These are phyloP conservation scores for Warburgia ugandensis DNA, from an alignment of 164 flowering plant species.

Conservation along the genomic window DNA sequence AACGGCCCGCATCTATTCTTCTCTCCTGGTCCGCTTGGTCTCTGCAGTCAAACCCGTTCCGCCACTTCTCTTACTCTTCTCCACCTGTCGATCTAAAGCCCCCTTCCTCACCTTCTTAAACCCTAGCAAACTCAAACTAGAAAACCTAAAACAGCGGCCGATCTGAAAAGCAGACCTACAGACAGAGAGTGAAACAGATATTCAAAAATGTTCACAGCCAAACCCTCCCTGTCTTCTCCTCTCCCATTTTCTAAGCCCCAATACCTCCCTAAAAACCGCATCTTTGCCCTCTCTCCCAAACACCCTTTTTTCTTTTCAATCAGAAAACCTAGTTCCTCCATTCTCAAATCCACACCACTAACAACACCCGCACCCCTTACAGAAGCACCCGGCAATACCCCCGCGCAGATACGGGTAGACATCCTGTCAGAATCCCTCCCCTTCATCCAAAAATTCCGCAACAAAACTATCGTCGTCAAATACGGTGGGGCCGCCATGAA, in stretches of 20 bases:
- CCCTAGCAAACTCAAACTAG: no score
- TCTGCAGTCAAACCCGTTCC: no score
- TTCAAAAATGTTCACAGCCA: slow-evolving; percentile 27
- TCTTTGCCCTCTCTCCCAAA: not conserved
- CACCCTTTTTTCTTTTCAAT: not conserved
- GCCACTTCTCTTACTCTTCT: no score
- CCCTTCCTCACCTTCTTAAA: no score
- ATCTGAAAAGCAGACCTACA: no score
- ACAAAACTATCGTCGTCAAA: slow-evolving; percentile 86
- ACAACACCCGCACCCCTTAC: slow-evolving; percentile 4
- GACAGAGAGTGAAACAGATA: no score
- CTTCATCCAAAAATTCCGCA: slow-evolving; percentile 84
- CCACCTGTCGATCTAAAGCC: no score
- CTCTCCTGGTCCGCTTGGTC: no score
- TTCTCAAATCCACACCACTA: slow-evolving; percentile 1
- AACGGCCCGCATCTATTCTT: no score
- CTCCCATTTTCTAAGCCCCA: slow-evolving; percentile 7
- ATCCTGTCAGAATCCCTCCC: slow-evolving; percentile 88
- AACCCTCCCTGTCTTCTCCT: slow-evolving; percentile 9
- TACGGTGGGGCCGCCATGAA: slow-evolving; percentile 99
- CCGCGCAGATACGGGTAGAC: slow-evolving; percentile 60
- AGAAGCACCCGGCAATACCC: no score
- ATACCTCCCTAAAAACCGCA: slow-evolving; percentile 5
- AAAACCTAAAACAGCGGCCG: no score
- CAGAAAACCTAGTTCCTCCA: slow-evolving; percentile 7